Base-by-base conservation (phyloP, 1,284 basidiomycete genomes). In the Nidula niveotomentosa region DNA sequence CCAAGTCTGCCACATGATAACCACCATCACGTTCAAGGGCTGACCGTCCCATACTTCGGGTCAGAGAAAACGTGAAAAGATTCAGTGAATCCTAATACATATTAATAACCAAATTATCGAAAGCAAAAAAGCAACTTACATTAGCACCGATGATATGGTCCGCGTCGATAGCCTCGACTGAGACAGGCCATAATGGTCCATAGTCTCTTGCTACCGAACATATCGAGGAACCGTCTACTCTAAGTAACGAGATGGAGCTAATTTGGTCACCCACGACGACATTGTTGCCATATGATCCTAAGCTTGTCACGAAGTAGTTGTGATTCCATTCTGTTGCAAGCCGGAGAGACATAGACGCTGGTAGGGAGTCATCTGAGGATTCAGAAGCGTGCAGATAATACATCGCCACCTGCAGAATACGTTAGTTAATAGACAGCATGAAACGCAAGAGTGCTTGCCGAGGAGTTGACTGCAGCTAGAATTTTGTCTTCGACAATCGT, bases 231-330 rank as follows among this genome's bases (percentile, higher is more conserved):
- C 70, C 76, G 1, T 69, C 63, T 33, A 89, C 67, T 48, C 81
- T 79, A 13, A 96, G 73, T 3, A 93, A 66, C 5, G 92, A 88
- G 8, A 97, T 78, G 1, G 93, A 95, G 64, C 86, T 84, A 53
- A 96, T 84, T 1, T 88, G 87, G 65, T 98, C 95, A 17, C 92
- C 92, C 10, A 89, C 80, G 13, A 82, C 81, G 51, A 86, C 70
- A 57, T 65, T 79, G 62, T 86, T 71, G 1, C 73, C 77, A 49
- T 76, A 77, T 6, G 78, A 73, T 1, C 78, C 80, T 49, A 88
- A 68, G 58, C 76, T 88, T n/a, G 79, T 84, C 8, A 94, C 83
- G 53, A 92, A 64, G 69, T 94, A 94, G 55, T 89, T 92, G 62
- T 91, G 90, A 58, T 90, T 85, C 85, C 91, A 94, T 37, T 80